A percentile compares a stretch with the other conserved stretches of the same genome.
Conservation (phyloP, 495 filamentous ascomycete genomes). For the Poronia punctata region DNA sequence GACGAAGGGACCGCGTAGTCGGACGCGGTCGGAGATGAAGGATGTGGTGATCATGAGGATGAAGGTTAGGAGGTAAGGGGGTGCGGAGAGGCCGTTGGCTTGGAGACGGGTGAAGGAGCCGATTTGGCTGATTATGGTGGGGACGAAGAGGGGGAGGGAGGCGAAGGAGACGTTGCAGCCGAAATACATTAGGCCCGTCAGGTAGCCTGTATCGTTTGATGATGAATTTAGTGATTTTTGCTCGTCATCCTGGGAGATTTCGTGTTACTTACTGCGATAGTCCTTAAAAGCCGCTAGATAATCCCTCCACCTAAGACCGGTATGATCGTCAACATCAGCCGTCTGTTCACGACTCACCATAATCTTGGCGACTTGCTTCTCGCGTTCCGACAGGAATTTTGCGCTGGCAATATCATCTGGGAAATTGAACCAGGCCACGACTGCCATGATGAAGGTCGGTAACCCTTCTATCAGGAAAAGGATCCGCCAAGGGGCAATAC, state of each 20-base stretch:
- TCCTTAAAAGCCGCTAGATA: constrained; percentile 16
- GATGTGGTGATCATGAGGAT: constrained; percentile 42
- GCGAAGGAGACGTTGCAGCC: constrained; percentile 54
- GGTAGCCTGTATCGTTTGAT: constrained; percentile 14
- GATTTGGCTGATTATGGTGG: constrained; percentile 52
- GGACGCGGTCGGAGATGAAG: constrained; percentile 43
- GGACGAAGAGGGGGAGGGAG: constrained; percentile 53
- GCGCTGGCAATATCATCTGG: constrained; percentile 31
- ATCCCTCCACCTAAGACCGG: constrained; percentile 17
- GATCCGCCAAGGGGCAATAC: constrained; percentile 74
- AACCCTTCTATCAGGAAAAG: constrained; percentile 58
- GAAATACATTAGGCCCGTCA: constrained; percentile 44
- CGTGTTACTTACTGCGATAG: constrained; percentile 13
- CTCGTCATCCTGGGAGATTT: no score
- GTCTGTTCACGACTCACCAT: constrained; percentile 17
- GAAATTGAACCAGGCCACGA: constrained; percentile 62
- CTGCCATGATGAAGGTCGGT: constrained; percentile 54
- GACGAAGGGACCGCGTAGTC: constrained; percentile 44
- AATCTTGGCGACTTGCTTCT: constrained; percentile 16
- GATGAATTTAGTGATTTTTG: no score
- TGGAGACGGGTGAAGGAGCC: constrained; percentile 18
- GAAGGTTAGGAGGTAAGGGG: constrained; percentile 52
- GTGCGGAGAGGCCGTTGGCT: constrained; percentile 49
- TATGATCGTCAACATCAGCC: constrained; percentile 16
- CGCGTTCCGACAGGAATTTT: constrained; percentile 23